These are phyloP conservation scores for Agrocybe praecox DNA, from an alignment of 768 basidiomycete species.

Conservation along the genomic window DNA sequence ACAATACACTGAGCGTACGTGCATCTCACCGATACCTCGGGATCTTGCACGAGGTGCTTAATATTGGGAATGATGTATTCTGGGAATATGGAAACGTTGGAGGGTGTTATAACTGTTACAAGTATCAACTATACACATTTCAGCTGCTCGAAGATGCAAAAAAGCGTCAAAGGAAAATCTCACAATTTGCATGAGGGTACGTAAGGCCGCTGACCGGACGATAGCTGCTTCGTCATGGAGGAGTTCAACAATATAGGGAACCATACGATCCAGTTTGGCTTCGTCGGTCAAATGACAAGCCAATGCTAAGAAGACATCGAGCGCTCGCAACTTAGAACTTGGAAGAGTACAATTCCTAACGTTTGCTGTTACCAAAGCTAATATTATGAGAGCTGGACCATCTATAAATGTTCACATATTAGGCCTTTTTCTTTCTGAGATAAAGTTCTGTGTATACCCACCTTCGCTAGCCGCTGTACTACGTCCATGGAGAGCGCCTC, in stretches of 20 bases:
- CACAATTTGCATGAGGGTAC: conserved; percentile 84
- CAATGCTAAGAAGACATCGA: conserved; percentile 87
- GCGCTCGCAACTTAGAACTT: conserved; percentile 80
- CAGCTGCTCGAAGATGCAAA: background rate
- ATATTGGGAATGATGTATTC: conserved; percentile 96
- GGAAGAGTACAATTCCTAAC: conserved; percentile 87
- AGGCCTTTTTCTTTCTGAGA: background rate
- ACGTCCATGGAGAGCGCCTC: conserved; percentile 58
- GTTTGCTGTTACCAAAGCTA: conserved; percentile 86
- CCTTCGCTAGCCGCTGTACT: conserved; percentile 65
- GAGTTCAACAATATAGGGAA: conserved; percentile 90
- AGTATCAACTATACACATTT: conserved; percentile 36
- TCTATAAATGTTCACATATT: conserved; percentile 46
- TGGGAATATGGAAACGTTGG: conserved; percentile 78
- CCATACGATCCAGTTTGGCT: conserved; percentile 90
- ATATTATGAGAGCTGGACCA: conserved; percentile 86
- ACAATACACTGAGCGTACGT: conserved; percentile 86
- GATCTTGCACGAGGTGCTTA: conserved; percentile 78
- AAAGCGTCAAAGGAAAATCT: conserved; percentile 28
- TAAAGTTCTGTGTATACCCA: conserved; percentile 18
- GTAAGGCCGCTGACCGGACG: conserved; percentile 79
- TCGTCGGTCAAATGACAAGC: conserved; percentile 87
- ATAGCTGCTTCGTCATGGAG: conserved; percentile 82
- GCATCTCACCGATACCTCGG: conserved; percentile 80
- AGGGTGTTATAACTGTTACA: conserved; percentile 86